Evolutionary conservation across 2,329 filamentous ascomycete genomes (phyloP).

Genomic region (Cercospora sp.): DNA sequence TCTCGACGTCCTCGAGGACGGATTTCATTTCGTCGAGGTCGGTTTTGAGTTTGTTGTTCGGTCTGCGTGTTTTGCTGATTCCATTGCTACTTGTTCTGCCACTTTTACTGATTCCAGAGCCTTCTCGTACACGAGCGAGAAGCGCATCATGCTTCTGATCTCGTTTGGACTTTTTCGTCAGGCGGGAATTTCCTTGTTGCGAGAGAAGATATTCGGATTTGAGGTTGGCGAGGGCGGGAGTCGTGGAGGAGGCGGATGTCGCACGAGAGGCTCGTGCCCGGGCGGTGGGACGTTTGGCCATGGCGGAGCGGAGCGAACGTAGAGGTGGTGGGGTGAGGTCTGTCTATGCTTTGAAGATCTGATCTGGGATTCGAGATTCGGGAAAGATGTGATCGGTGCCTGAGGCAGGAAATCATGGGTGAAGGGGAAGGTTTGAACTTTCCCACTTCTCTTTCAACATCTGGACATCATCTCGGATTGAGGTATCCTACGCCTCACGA

Average conservation of each 20-base stretch:
- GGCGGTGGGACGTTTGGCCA: slow-evolving; percentile 14
- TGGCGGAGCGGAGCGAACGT: background rate
- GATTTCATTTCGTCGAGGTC: slow-evolving; percentile 75
- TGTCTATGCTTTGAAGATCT: background rate
- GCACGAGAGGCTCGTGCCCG: slow-evolving; percentile 16
- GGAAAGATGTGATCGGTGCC: background rate
- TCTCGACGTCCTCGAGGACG: slow-evolving; percentile 60
- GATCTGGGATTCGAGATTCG: background rate
- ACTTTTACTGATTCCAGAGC: slow-evolving; percentile 68
- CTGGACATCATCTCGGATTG: no score
- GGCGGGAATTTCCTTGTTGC: slow-evolving; percentile 35
- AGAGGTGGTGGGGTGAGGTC: background rate
- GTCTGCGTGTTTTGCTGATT: slow-evolving; percentile 53
- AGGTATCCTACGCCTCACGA: no score
- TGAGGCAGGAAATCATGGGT: no score
- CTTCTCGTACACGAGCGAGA: slow-evolving; percentile 45
- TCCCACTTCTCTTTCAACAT: no score
- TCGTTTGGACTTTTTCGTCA: slow-evolving; percentile 80
- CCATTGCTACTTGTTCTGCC: slow-evolving; percentile 37
- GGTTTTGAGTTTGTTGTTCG: slow-evolving; percentile 74
- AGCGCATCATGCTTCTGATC: slow-evolving; percentile 78
- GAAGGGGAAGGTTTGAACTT: background rate
- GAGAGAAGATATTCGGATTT: slow-evolving; percentile 12
- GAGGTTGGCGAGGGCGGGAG: slow-evolving; percentile 12
- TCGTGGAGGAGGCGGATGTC: slow-evolving; percentile 17